A percentile compares a stretch with the other conserved stretches of the same genome.
These are phyloP conservation scores for Pythium volutum DNA, from an alignment of 352 stramenopile genomes.

Conservation along the genomic window DNA sequence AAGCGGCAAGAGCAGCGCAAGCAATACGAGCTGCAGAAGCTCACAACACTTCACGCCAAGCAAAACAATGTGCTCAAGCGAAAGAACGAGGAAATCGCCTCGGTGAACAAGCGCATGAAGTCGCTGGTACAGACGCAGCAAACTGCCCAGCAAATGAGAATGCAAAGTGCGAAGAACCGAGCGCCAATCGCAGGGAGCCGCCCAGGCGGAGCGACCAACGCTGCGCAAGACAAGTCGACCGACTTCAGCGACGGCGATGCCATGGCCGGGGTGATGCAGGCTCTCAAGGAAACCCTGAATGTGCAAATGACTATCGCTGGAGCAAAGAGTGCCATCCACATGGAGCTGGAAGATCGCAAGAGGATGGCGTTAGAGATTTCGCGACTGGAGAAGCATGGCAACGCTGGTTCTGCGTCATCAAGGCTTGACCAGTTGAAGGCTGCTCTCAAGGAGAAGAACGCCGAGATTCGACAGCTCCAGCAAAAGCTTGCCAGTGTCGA, in stretches of 20 bases:
- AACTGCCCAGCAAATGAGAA: conserved; percentile 24
- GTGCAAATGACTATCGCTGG: conserved; percentile 46
- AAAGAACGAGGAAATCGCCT: conserved; percentile 51
- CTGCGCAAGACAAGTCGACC: conserved; percentile 5
- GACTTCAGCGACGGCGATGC: conserved; percentile 12
- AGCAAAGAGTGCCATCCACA: conserved; percentile 47
- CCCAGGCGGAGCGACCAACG: not conserved
- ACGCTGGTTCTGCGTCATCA: not conserved
- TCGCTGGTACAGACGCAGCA: conserved; percentile 31
- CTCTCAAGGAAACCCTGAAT: conserved; percentile 38
- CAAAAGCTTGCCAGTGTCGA: conserved; percentile 57
- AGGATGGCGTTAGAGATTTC: conserved; percentile 40
- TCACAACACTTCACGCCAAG: conserved; percentile 36
- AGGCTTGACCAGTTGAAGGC: conserved; percentile 35
- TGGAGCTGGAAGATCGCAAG: conserved; percentile 55
- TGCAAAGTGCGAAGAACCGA: conserved; percentile 25
- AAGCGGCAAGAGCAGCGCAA: conserved; percentile 60
- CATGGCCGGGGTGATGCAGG: conserved; percentile 30
- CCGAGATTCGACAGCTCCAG: conserved; percentile 57
- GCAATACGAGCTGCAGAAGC: conserved; percentile 54
- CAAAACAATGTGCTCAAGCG: conserved; percentile 50
- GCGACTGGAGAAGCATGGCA: conserved; percentile 15
- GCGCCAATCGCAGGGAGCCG: not conserved
- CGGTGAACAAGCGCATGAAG: conserved; percentile 44
- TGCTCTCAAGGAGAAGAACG: conserved; percentile 46